These are phyloP conservation scores for Oryza longistaminata DNA, from an alignment of 176 grass and related monocot genomes.

Conservation along the genomic window DNA sequence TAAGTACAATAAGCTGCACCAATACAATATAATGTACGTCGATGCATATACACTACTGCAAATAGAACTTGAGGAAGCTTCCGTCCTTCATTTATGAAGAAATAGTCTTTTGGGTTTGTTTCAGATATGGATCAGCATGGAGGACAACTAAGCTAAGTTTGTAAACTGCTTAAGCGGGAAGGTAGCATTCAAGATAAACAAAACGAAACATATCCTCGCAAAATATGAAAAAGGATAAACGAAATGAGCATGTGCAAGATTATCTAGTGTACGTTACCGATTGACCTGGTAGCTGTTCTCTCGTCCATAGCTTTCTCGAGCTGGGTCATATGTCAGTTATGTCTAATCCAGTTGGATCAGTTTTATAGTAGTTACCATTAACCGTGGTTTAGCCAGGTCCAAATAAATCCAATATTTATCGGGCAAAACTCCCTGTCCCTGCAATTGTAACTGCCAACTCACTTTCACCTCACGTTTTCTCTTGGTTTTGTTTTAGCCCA, in stretches of 20 bases:
- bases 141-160: not conserved
- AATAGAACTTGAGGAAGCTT: too few relatives aligned
- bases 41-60: too few relatives aligned
- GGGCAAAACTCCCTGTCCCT: not conserved
- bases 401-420: not conserved
- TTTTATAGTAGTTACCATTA: slow-evolving; percentile 6
- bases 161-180: not conserved
- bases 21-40: not conserved
- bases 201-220: too few relatives aligned
- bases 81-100: not conserved
- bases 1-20: not conserved
- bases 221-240: not conserved
- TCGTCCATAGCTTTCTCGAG: not conserved
- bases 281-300: slow-evolving; percentile 2
- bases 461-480: not conserved
- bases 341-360: not conserved
- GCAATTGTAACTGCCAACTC: not conserved
- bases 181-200: not conserved
- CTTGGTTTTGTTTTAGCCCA: not conserved
- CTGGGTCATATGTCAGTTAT: not conserved
- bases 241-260: not conserved
- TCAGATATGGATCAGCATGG: not conserved
- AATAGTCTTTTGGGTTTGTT: not conserved
- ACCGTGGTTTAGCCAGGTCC: slow-evolving; percentile 6
- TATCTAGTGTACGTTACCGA: too few relatives aligned